Evolutionary conservation across 2,329 filamentous ascomycete species (phyloP).

Genomic region (Nigrospora osmanthi): DNA sequence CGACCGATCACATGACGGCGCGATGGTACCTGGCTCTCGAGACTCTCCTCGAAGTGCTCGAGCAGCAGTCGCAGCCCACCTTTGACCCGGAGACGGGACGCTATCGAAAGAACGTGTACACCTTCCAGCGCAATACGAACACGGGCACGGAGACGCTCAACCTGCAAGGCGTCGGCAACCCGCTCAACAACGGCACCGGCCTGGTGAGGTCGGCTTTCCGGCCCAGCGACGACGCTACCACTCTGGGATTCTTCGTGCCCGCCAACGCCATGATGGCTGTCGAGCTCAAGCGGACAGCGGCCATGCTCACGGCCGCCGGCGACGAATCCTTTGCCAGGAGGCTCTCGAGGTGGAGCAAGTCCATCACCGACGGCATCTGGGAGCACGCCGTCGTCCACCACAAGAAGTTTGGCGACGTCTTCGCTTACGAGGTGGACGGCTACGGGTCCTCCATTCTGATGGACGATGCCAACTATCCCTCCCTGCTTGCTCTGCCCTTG

Average conservation of each 20-base stretch:
- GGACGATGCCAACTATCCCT: conserved; percentile 86
- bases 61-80: conserved; percentile 72
- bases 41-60: conserved; percentile 64
- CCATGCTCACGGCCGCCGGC: conserved; percentile 55
- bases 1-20: conserved; percentile 67
- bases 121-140: conserved; percentile 74
- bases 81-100: conserved; percentile 62
- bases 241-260: conserved; percentile 89
- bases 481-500: conserved; percentile 67
- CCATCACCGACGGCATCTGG: conserved; percentile 70
- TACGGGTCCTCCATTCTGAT: conserved; percentile 77
- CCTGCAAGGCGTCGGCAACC: conserved; percentile 81
- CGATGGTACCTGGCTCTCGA: conserved; percentile 76
- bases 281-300: conserved; percentile 69
- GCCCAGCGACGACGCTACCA: conserved; percentile 91
- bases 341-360: conserved; percentile 50
- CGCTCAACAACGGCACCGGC: conserved; percentile 74
- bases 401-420: conserved; percentile 68
- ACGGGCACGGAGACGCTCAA: conserved; percentile 85
- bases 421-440: conserved; percentile 83
- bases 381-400: conserved; percentile 76
- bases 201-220: conserved; percentile 88
- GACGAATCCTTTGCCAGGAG: conserved; percentile 44
- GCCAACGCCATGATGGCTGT: conserved; percentile 95
- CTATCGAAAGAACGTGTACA: conserved; percentile 71